Evolutionary conservation across 176 grass and related monocot genomes (phyloP).

Genomic region (Olyra latifolia): DNA sequence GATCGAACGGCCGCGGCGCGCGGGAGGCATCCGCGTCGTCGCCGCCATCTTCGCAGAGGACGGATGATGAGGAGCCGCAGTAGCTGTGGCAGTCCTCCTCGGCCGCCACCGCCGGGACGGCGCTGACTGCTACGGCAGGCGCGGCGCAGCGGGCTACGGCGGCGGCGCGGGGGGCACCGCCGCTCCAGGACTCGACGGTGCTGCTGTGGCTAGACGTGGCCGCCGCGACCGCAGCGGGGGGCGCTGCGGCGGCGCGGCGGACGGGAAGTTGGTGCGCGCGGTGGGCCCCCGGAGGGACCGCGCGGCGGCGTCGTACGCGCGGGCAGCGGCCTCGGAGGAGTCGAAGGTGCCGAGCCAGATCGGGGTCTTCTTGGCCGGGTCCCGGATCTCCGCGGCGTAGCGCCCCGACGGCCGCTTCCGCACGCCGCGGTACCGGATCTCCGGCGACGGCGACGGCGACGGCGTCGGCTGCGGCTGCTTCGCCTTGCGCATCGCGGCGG

Average conservation of each 20-base stretch:
- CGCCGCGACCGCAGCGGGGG: background rate
- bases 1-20: slow-evolving; percentile 66
- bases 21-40: slow-evolving; percentile 46
- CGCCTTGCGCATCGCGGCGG: slow-evolving; percentile 45
- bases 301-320: slow-evolving; percentile 78
- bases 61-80: slow-evolving; percentile 79
- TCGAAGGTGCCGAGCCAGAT: slow-evolving; percentile 85
- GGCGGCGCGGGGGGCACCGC: slow-evolving; percentile 38
- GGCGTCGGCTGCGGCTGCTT: slow-evolving; percentile 40
- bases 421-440: slow-evolving; percentile 83
- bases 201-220: slow-evolving; percentile 82
- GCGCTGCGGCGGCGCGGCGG: background rate
- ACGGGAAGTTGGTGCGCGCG: slow-evolving; percentile 69
- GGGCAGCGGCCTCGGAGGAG: slow-evolving; percentile 78
- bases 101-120: slow-evolving; percentile 3
- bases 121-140: slow-evolving; percentile 4
- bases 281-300: slow-evolving; percentile 55
- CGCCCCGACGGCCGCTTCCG: slow-evolving; percentile 69
- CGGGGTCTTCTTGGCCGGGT: slow-evolving; percentile 73
- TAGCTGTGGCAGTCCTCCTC: slow-evolving; percentile 59
- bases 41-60: slow-evolving; percentile 47
- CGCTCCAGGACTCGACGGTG: slow-evolving; percentile 79
- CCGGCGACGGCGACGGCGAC: slow-evolving; percentile 27
- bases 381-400: slow-evolving; percentile 91
- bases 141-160: slow-evolving; percentile 24